Evolutionary conservation across 805 yeast species (phyloP).

Genomic region (Yarrowia yakushimensis): DNA sequence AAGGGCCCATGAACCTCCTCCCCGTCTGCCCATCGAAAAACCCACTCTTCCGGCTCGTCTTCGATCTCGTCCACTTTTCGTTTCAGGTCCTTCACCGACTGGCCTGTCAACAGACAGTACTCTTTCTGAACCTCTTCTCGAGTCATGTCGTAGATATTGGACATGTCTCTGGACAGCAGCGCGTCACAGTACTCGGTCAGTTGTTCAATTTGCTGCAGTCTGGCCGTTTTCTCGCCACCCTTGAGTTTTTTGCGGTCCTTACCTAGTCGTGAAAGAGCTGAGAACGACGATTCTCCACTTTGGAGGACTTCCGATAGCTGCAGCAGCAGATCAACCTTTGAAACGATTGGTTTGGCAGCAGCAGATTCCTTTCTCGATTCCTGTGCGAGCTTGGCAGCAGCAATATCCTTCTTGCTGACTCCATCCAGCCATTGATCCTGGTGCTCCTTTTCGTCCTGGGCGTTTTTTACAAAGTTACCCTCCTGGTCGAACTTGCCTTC

Average conservation of each 20-base stretch:
- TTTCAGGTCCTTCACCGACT: conserved; percentile 27
- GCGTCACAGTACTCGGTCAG: conserved; percentile 51
- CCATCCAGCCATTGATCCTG: conserved; percentile 45
- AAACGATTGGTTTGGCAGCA: conserved; percentile 21
- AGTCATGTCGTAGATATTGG: conserved; percentile 50
- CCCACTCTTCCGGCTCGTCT: conserved; percentile 44
- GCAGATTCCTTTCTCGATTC: conserved; percentile 30
- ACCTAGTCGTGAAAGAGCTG: conserved; percentile 47
- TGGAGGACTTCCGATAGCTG: conserved; percentile 41
- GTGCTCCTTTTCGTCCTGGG: conserved; percentile 39
- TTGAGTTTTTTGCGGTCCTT: conserved; percentile 16
- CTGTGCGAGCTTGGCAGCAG: conserved; percentile 40
- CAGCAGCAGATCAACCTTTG: conserved; percentile 29
- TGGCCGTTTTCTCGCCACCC: conserved; percentile 14
- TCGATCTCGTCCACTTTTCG: conserved; percentile 29
- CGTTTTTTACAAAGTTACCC: conserved; percentile 53
- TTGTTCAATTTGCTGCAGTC: conserved; percentile 27
- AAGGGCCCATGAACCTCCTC: conserved; percentile 52
- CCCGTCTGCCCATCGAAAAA: conserved; percentile 47
- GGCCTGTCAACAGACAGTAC: conserved; percentile 46
- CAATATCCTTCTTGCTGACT: conserved; percentile 40
- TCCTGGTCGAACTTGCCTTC: conserved; percentile 59
- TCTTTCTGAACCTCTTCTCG: conserved; percentile 54
- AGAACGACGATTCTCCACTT: conserved; percentile 56
- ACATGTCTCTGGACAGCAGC: conserved; percentile 44